Percentiles rank a stretch among this genome's conserved stretches.
Conservation (phyloP, 2,329 filamentous ascomycete genomes). For the Ceratocystis ficicola region DNA sequence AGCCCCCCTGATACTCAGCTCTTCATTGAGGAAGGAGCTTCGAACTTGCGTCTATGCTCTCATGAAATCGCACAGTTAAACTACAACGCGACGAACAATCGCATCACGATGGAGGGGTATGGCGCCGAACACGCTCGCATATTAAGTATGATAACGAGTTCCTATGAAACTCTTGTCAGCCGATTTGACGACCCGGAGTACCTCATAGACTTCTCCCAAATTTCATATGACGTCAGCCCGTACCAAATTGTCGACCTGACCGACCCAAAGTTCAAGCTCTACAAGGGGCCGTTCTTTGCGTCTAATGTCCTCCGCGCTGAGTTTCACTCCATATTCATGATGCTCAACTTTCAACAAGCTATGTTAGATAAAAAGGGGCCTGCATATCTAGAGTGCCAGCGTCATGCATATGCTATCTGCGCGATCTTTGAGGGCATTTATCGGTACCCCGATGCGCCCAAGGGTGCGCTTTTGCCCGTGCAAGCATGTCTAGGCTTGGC, state of each 20-base stretch:
- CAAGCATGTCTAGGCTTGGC: constrained; percentile 68
- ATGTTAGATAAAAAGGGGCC: constrained; percentile 41
- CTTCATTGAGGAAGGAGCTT: constrained; percentile 55
- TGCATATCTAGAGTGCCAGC: constrained; percentile 42
- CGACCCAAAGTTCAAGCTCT: constrained; percentile 60
- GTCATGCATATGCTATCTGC: constrained; percentile 57
- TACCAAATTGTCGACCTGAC: constrained; percentile 50
- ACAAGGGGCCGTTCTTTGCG: constrained; percentile 56
- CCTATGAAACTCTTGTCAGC: constrained; percentile 48
- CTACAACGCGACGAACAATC: constrained; percentile 51
- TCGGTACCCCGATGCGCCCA: constrained; percentile 55
- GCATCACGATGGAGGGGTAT: constrained; percentile 55
- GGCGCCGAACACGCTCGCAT: constrained; percentile 46
- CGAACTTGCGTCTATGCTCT: constrained; percentile 58
- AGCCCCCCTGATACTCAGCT: constrained; percentile 36
- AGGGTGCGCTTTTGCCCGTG: constrained; percentile 57
- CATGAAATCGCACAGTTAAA: constrained; percentile 72
- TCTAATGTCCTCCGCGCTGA: constrained; percentile 66
- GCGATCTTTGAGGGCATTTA: constrained; percentile 70
- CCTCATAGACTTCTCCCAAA: constrained; percentile 48
- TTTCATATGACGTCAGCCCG: constrained; percentile 27
- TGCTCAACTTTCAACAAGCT: constrained; percentile 66
- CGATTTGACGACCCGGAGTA: constrained; percentile 39
- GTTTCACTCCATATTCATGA: constrained; percentile 64
- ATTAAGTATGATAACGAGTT: constrained; percentile 39